Evolutionary conservation across 2,329 filamentous ascomycete species (phyloP).

Genomic region (Nannizzia gypsea): DNA sequence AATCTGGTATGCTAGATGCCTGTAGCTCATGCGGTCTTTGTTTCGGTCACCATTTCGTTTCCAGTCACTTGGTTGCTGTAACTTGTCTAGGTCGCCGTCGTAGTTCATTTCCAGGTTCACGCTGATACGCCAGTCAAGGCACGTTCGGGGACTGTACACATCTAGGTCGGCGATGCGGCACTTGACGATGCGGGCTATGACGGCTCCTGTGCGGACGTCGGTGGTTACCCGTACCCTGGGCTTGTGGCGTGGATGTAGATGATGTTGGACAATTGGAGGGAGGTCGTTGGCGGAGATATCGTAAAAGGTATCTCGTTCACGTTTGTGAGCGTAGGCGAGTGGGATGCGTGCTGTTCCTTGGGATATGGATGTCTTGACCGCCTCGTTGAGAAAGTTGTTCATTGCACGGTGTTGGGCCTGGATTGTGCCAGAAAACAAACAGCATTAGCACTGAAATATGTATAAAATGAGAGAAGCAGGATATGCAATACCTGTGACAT

Average conservation of each 20-base stretch:
- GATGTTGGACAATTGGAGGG: constrained; percentile 51
- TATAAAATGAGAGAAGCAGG: not conserved
- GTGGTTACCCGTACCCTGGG: constrained; percentile 63
- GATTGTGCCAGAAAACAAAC: constrained; percentile 14
- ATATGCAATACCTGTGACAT: constrained; percentile 66
- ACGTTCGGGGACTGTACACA: constrained; percentile 62
- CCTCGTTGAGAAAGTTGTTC: constrained; percentile 76
- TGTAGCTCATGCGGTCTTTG: constrained; percentile 88
- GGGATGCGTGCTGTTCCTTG: constrained; percentile 26
- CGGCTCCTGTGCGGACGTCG: constrained; percentile 57
- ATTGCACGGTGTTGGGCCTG: constrained; percentile 68
- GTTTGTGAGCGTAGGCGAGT: constrained; percentile 68
- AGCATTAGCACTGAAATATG: constrained; percentile 2
- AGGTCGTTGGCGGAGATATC: constrained; percentile 55
- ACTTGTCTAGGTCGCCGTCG: constrained; percentile 52
- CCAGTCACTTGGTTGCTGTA: constrained; percentile 36
- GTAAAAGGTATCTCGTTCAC: constrained; percentile 74
- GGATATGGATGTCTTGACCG: constrained; percentile 40
- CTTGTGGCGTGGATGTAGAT: constrained; percentile 47
- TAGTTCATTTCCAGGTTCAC: constrained; percentile 90
- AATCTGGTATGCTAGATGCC: constrained; percentile 74
- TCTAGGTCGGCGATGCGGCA: constrained; percentile 79
- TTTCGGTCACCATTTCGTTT: constrained; percentile 47
- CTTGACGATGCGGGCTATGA: constrained; percentile 82
- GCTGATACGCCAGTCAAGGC: constrained; percentile 84